Evolutionary conservation across 179 eudicot species (phyloP).

Genomic region (Spergularia azorica): DNA sequence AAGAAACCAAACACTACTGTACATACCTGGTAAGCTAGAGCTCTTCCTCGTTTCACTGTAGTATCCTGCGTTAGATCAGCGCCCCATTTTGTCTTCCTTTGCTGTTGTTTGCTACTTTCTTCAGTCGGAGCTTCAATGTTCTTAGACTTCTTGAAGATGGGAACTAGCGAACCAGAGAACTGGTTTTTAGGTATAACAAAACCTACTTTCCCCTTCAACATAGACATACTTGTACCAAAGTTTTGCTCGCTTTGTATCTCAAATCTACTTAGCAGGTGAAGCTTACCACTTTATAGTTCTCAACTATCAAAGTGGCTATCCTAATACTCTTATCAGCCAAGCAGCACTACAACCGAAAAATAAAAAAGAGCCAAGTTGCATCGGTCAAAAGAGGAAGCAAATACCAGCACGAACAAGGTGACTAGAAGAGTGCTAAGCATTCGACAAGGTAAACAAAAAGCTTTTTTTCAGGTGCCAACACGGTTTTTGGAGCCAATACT

Average conservation of each 20-base stretch:
- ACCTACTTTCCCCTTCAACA: slow-evolving; percentile 77
- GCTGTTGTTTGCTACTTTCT: slow-evolving; percentile 55
- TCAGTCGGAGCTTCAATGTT: slow-evolving; percentile 48
- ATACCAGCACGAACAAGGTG: no score
- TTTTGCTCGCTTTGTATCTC: no score
- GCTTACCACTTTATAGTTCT: slow-evolving; percentile 27
- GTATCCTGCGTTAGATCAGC: slow-evolving; percentile 81
- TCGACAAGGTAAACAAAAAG: no score
- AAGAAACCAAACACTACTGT: slow-evolving; percentile 31
- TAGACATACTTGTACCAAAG: slow-evolving; percentile 51
- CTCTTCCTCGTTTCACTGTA: slow-evolving; percentile 71
- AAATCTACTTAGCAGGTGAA: no score
- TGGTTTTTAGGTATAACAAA: slow-evolving; percentile 98
- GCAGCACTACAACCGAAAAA: no score
- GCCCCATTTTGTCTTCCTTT: slow-evolving; percentile 95
- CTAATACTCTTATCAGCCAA: no score
- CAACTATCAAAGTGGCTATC: slow-evolving; percentile 39
- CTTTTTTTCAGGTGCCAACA: no score
- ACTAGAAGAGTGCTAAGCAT: no score
- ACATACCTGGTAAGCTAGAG: slow-evolving; percentile 90
- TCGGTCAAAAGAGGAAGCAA: no score
- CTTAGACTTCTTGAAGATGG: slow-evolving; percentile 60
- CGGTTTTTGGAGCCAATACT: no score
- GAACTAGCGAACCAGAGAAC: slow-evolving; percentile 86
- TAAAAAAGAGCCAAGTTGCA: no score